phyloP scores from a whole-genome alignment of 345 rosid genomes.

The Brassica incana region DNA sequence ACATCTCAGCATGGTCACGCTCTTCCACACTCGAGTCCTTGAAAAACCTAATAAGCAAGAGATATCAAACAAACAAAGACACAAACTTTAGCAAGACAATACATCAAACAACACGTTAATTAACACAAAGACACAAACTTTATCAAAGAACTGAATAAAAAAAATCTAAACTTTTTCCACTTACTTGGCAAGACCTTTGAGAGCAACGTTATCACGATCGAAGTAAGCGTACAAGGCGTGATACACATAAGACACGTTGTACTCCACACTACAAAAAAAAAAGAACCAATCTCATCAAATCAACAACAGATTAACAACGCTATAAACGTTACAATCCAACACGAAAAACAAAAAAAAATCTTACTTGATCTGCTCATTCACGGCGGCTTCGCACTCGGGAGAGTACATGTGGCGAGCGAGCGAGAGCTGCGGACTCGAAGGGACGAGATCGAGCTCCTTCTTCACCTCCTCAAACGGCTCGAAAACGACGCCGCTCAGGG shows the following conservation, averaged over 20 bases:
- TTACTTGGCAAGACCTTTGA: constrained; percentile 77
- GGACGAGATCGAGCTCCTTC: constrained; percentile 60
- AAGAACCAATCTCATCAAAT: not conserved
- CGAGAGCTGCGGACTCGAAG: constrained; percentile 47
- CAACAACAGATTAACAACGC: not conserved
- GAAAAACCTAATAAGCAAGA: not conserved
- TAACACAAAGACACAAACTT: not conserved
- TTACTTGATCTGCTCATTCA: constrained; percentile 84
- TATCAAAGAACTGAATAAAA: not conserved
- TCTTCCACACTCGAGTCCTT: not conserved
- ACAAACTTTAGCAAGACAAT: not conserved
- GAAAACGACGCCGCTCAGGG: constrained; percentile 43
- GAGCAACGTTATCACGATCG: constrained; percentile 74
- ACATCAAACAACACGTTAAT: not conserved
- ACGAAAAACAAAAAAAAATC: constrained; percentile 1
- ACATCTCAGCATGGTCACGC: not conserved
- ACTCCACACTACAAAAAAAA: constrained; percentile 61
- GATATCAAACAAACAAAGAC: constrained; percentile 3
- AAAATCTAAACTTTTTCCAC: not conserved
- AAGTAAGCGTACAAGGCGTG: constrained; percentile 80
- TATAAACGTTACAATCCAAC: not conserved
- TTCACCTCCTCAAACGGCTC: constrained; percentile 79
- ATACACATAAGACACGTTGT: constrained; percentile 75
- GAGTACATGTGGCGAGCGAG: constrained; percentile 65
- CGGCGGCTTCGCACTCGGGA: constrained; percentile 64